These are phyloP conservation scores for Nitzschia inconspicua DNA, from an alignment of 108 stramenopile genomes.

Conservation along the genomic window DNA sequence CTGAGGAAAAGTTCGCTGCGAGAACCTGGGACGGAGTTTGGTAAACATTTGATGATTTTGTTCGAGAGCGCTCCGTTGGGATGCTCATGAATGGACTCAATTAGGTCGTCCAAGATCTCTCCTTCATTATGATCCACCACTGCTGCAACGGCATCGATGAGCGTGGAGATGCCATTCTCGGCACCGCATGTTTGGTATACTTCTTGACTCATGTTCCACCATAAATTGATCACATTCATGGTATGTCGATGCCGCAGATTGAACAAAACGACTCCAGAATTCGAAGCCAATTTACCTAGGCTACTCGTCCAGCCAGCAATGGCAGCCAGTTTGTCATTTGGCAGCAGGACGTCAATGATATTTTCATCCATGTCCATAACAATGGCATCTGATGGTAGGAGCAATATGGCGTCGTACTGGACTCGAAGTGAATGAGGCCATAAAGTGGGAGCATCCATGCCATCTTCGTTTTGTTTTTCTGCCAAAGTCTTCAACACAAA, in stretches of 20 bases:
- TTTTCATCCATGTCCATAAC: slow-evolving; percentile 22
- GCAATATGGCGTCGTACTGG: slow-evolving; percentile 18
- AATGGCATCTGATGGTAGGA: slow-evolving; percentile 26
- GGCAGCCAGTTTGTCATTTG: slow-evolving; percentile 25
- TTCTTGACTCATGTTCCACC: slow-evolving; percentile 2
- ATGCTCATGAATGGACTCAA: slow-evolving; percentile 10
- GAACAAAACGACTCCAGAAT: slow-evolving; percentile 13
- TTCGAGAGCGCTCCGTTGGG: slow-evolving; percentile 13
- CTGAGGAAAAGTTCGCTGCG: neutral
- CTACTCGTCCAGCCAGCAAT: slow-evolving; percentile 24
- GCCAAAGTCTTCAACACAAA: slow-evolving; percentile 13
- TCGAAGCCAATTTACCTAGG: neutral
- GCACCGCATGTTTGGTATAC: slow-evolving; percentile 20
- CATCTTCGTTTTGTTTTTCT: neutral
- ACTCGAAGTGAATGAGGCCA: neutral
- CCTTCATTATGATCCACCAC: slow-evolving; percentile 8
- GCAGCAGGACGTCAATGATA: slow-evolving; percentile 17
- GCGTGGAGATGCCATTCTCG: slow-evolving; percentile 15
- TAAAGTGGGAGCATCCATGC: neutral
- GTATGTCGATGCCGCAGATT: slow-evolving; percentile 21
- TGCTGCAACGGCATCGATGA: slow-evolving; percentile 8
- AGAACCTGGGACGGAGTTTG: slow-evolving; percentile 1
- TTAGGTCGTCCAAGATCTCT: slow-evolving; percentile 2
- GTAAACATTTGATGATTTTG: slow-evolving; percentile 14
- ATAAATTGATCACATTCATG: slow-evolving; percentile 3